Evolutionary conservation across 2,329 filamentous ascomycete species (phyloP), one percentile per base, ranked within the genome.

Genomic region (Orbilia oligospora): DNA sequence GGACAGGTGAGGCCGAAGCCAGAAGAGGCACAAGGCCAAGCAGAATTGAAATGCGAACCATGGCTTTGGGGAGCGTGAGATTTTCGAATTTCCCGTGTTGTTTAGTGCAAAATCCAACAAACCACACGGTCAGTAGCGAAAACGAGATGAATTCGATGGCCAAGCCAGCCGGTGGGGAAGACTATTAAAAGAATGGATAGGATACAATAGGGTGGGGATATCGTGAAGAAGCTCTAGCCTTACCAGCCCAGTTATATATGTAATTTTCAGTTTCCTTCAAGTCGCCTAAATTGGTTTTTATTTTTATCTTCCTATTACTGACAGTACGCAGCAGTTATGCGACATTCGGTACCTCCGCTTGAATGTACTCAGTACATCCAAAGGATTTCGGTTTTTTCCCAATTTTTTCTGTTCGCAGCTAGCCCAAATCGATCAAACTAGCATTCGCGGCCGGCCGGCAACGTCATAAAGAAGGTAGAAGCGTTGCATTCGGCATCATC

Each of bases 391-490:
- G 44, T 8, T 9, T 46, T n/a, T 44, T 44, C 12, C n/a, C n/a
- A n/a, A n/a, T n/a, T n/a, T 44, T 44, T 44, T 44, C 38, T 44
- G 38, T n/a, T 14, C 38, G 38, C 38, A 44, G 38, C 38, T 14
- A n/a, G n/a, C n/a, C n/a, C n/a, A n/a, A n/a, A n/a, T n/a, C n/a
- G n/a, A n/a, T n/a, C n/a, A n/a, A n/a, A n/a, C n/a, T n/a, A n/a
- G n/a, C n/a, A n/a, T 5, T 44, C 12, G 27, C 41, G 16, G 14
- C 33, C n/a, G 33, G 16, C 5, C 24, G 9, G 24, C 61, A 64
- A 75, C 71, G 71, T 75, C 71, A 75, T 75, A 48, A 18, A 56
- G 69, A 71, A 71, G 56, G 69, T 68, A 44, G 20, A 69, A 75
- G 64, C 55, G 71, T 75, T 69, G 71, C 71, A 69, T 69, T 69